phyloP scores from a whole-genome alignment of 2,329 filamentous ascomycete species.

The Fusarium sp. region DNA sequence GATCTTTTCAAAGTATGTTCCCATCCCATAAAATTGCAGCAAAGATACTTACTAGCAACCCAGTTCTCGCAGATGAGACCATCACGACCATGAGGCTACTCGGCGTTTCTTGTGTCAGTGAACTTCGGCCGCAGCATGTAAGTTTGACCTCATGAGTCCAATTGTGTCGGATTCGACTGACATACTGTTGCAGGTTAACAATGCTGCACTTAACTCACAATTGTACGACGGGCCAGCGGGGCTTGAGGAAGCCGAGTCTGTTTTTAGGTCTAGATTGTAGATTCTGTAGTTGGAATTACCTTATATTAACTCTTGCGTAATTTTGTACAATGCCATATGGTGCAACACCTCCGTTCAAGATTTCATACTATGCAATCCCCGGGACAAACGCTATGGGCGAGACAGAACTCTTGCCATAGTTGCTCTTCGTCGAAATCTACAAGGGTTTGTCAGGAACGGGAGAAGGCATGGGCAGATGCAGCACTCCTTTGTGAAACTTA shows the following conservation, averaged over 20 bases:
- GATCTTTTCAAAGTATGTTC: constrained; percentile 22
- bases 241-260: neutral
- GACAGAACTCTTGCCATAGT: too few species aligned
- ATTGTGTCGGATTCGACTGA: neutral
- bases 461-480: neutral
- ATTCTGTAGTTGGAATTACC: neutral
- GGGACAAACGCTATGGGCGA: neutral
- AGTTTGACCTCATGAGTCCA: neutral
- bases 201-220: neutral
- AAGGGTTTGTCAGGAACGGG: neutral
- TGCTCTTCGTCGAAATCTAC: neutral
- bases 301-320: neutral
- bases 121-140: constrained; percentile 16
- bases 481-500: neutral
- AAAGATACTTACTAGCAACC: neutral
- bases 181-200: neutral
- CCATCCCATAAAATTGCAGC: neutral
- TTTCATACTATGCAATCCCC: neutral
- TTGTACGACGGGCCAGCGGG: neutral
- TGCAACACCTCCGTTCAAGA: neutral
- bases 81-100: constrained; percentile 23
- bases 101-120: constrained; percentile 8
- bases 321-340: neutral
- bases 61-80: constrained; percentile 24
- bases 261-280: neutral